phyloP scores from a whole-genome alignment of 352 stramenopile species.

The Globisporangium ultimum region DNA sequence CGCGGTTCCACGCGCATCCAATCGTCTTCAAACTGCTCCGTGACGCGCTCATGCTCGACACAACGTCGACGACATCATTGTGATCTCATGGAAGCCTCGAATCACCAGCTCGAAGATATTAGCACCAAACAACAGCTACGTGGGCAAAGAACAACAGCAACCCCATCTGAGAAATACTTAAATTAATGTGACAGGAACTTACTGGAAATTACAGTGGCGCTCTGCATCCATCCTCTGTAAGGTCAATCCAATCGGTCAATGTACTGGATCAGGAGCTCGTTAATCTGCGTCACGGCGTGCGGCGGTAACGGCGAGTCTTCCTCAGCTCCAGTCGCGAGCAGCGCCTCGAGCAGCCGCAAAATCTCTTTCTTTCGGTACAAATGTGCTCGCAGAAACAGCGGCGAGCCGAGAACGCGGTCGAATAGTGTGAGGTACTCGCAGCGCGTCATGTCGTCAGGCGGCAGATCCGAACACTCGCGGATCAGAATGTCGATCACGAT shows the following conservation, averaged over 20 bases:
- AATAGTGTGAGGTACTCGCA: slow-evolving; percentile 46
- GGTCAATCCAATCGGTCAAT: slow-evolving; percentile 64
- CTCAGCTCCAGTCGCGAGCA: slow-evolving; percentile 32
- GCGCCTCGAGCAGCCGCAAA: slow-evolving; percentile 39
- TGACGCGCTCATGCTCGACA: not conserved
- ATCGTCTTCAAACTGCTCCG: not conserved
- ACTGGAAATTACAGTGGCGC: too few relatives aligned
- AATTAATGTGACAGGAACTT: not conserved
- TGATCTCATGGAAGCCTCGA: too few relatives aligned
- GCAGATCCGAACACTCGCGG: slow-evolving; percentile 56
- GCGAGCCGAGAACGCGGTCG: slow-evolving; percentile 35
- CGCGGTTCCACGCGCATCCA: not conserved
- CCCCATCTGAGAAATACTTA: not conserved
- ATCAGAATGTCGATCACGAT: slow-evolving; percentile 66
- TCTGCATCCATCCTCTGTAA: not conserved
- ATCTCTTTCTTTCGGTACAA: slow-evolving; percentile 61
- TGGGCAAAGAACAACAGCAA: too few relatives aligned
- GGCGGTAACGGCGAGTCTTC: slow-evolving; percentile 39
- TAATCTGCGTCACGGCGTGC: slow-evolving; percentile 28
- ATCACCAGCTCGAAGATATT: too few relatives aligned
- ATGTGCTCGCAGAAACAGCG: slow-evolving; percentile 43
- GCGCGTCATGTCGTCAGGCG: slow-evolving; percentile 41
- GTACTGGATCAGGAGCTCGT: slow-evolving; percentile 49
- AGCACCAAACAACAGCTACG: too few relatives aligned
- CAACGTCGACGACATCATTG: not conserved